A percentile compares a stretch with the other conserved stretches of the same genome.
phyloP scores from a whole-genome alignment of 345 rosid genomes.

The Corymbia maculata region DNA sequence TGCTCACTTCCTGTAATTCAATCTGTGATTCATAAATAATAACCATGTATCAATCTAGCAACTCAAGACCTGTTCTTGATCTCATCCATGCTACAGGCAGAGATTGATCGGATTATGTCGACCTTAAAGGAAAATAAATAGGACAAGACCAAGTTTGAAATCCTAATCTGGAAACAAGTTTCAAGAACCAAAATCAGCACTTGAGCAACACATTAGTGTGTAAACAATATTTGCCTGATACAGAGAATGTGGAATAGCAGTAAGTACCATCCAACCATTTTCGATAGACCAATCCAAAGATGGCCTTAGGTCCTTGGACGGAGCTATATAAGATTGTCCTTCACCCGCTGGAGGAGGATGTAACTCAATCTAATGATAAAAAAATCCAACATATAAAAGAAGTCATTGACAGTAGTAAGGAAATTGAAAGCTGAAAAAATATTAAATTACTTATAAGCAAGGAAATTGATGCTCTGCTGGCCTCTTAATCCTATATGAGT shows the following conservation, averaged over 20 bases:
- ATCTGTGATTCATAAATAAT: not conserved
- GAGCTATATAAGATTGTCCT: conserved; percentile 34
- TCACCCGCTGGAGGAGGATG: conserved; percentile 48
- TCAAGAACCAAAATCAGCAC: not conserved
- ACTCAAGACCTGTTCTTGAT: not conserved
- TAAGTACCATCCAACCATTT: conserved; percentile 42
- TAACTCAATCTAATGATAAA: conserved; percentile 30
- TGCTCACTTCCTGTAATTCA: not conserved
- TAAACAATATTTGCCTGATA: not conserved
- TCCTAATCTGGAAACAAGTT: not conserved
- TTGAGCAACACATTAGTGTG: not conserved
- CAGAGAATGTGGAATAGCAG: conserved; percentile 4
- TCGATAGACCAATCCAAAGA: conserved; percentile 47
- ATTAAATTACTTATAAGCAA: not conserved
- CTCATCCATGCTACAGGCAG: not conserved
- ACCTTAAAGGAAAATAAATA: not conserved
- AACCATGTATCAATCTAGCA: not conserved
- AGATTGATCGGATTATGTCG: not conserved
- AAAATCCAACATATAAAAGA: not conserved
- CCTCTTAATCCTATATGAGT: not conserved
- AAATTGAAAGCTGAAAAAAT: not conserved
- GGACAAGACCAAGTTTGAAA: no score
- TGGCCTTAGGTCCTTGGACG: conserved; percentile 41
- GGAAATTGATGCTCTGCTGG: not conserved
- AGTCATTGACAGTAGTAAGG: not conserved